Percentiles rank a stretch among this genome's conserved stretches.
These are phyloP conservation scores for Solanum lignicaule DNA, from an alignment of 257 asterid genomes.

Conservation along the genomic window DNA sequence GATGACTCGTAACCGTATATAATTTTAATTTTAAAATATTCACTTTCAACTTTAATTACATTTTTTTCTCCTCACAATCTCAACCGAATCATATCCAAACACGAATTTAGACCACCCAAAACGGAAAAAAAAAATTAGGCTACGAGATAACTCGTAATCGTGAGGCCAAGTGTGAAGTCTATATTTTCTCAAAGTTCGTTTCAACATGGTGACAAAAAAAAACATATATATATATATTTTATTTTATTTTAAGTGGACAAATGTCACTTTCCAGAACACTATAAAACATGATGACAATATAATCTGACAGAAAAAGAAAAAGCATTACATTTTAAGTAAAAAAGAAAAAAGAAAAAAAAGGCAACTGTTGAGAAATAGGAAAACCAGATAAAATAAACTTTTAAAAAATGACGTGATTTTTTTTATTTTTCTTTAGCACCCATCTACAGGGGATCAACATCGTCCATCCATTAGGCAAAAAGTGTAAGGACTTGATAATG, in stretches of 20 bases:
- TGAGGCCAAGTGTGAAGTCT: neutral
- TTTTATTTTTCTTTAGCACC: neutral
- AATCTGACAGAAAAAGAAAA: neutral
- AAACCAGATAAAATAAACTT: neutral
- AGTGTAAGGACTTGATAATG: neutral
- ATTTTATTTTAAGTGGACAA: neutral
- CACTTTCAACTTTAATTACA: neutral
- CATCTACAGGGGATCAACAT: neutral
- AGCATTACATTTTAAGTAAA: neutral
- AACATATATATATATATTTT: no score
- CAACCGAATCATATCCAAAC: neutral
- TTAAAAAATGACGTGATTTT: neutral
- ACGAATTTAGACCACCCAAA: neutral
- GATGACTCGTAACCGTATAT: neutral
- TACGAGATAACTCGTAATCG: neutral
- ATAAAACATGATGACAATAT: neutral
- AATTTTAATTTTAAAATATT: no score
- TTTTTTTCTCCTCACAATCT: neutral
- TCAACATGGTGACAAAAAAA: neutral
- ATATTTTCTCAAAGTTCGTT: neutral
- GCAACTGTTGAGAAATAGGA: neutral
- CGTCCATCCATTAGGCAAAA: neutral
- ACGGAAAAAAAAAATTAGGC: neutral
- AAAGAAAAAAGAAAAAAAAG: neutral
- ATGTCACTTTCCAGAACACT: neutral